Base-by-base conservation (phyloP, 176 grass and related monocot genomes). In the Poa annua region DNA sequence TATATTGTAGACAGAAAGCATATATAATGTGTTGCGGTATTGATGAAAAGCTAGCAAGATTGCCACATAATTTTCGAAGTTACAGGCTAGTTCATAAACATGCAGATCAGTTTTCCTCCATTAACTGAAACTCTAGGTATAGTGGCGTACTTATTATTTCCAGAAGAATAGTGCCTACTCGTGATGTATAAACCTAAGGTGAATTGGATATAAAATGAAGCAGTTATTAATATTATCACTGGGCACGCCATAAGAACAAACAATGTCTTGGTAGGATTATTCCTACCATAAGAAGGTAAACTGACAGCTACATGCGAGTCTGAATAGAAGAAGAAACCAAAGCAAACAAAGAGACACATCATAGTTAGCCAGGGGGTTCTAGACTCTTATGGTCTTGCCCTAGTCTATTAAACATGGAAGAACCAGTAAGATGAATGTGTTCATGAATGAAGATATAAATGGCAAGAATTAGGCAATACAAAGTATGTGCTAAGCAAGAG, bases 1-100 rank as follows among this genome's bases (percentile, higher is more conserved):
- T 33, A 55, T 26, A 42, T 33, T 20, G 17, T 62, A 63, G 41
- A 52, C 50, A 74, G 11, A 9, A 9, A 79, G 50, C 32, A 51
- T 14, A 71, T 14, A 74, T 65, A 78, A 82, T 61, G 38, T 48
- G 52, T 68, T n/a, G 12, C 20, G 17, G 21, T 67, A 67, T 11
- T 44, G 24, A 77, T 33, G 1, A 20, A 59, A 69, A 59, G 2
- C 22, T 16, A 85, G 74, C 14, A 15, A 70, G 70, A 71, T 10
- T 55, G 14, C 10, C 2, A 4, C 20, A n/a, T 25, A 71, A 44
- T 54, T 19, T 35, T 35, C 7, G 64, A 55, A 68, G 26, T 34
- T 26, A 7, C 51, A 66, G 8, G 34, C 20, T 5, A 68, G 48
- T 76, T 76, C 20, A 42, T 26, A 26, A 47, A 53, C 47, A 73